Evolutionary conservation across 2,329 filamentous ascomycete species (phyloP).

Genomic region (Elsinoe necatrix): DNA sequence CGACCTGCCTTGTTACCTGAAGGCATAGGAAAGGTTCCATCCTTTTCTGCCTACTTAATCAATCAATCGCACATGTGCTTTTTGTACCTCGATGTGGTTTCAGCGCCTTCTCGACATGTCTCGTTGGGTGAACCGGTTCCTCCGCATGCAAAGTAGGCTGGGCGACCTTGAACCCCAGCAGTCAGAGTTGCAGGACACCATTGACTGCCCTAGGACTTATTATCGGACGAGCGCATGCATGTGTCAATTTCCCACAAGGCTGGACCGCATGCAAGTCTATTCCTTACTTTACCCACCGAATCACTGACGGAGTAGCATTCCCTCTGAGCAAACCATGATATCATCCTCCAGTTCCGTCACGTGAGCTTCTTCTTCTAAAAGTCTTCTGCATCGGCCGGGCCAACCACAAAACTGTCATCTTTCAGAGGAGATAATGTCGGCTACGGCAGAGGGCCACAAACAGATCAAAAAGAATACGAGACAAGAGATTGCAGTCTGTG

Average conservation of each 20-base stretch:
- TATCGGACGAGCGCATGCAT: not conserved
- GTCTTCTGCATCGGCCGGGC: not conserved
- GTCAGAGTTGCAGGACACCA: not conserved
- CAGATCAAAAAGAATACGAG: not conserved
- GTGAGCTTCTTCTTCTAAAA: not conserved
- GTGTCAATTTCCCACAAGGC: not conserved
- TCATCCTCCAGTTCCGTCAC: not conserved
- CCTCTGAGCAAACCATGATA: not conserved
- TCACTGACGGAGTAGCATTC: not conserved
- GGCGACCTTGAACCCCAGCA: not conserved
- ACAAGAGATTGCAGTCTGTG: not conserved
- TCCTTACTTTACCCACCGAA: not conserved
- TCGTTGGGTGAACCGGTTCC: conserved; percentile 3
- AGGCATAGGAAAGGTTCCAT: not conserved
- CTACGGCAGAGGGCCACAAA: not conserved
- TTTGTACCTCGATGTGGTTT: not conserved
- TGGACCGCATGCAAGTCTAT: not conserved
- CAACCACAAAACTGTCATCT: not conserved
- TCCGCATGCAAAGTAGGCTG: not conserved
- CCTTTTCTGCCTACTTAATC: conserved; percentile 8
- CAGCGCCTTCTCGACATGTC: not conserved
- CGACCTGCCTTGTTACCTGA: conserved; percentile 8
- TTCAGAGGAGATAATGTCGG: not conserved
- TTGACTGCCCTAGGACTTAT: not conserved
- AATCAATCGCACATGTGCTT: conserved; percentile 9